phyloP scores from a whole-genome alignment of 169 alveolate species.

The Miamiensis avidus region DNA sequence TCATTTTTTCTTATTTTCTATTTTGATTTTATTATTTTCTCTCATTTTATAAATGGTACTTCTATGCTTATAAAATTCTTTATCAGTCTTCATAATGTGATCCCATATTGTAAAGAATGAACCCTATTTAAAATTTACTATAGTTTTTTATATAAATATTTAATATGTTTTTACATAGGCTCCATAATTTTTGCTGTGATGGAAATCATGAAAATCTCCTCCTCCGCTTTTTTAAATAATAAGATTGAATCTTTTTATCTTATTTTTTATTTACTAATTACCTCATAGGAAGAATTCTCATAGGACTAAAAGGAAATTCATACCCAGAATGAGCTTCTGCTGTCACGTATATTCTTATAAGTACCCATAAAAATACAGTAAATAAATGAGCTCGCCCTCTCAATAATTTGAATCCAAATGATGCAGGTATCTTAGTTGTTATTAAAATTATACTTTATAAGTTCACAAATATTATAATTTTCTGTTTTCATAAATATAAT shows the following conservation, averaged over 20 bases:
- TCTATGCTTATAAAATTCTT: conserved; percentile 8
- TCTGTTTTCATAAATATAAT: neutral
- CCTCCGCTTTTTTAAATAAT: neutral
- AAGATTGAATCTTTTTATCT: neutral
- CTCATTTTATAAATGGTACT: no score
- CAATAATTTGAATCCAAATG: conserved; percentile 2
- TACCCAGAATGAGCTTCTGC: conserved; percentile 28
- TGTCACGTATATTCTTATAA: conserved; percentile 13
- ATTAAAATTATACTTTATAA: neutral
- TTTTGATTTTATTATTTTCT: no score
- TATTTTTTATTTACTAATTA: neutral
- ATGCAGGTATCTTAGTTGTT: conserved; percentile 10
- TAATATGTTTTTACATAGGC: conserved; percentile 1
- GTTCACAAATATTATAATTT: neutral
- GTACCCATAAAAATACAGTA: conserved; percentile 13
- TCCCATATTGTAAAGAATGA: conserved; percentile 19
- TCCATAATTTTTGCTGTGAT: conserved; percentile 18
- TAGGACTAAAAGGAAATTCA: conserved; percentile 19
- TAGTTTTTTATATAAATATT: no score
- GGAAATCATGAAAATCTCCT: conserved; percentile 18
- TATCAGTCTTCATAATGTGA: conserved; percentile 19
- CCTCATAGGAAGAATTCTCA: conserved; percentile 28
- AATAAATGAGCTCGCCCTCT: conserved; percentile 7
- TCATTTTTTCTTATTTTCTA: no score
- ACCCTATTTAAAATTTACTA: no score